Evolutionary conservation across 2,329 filamentous ascomycete species (phyloP), one percentile per base, ranked within the genome.

Genomic region (Exophiala sp.): DNA sequence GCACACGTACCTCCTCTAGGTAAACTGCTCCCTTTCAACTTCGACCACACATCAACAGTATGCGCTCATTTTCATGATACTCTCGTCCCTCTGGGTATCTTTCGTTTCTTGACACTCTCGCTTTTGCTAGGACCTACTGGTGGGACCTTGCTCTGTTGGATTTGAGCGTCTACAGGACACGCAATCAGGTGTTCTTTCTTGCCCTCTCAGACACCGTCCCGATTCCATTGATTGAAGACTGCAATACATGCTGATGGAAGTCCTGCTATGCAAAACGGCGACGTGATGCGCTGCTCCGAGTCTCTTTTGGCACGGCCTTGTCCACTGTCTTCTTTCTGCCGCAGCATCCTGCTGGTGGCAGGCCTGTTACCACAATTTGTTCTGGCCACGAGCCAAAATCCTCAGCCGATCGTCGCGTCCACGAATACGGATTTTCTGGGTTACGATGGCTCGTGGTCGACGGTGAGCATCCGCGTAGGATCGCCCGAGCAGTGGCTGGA

Each of bases 381-480:
- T 32, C 16, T 46, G 3, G 44, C 41, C 11, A 43, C 32, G 24
- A 41, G 36, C n/a, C n/a, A 44, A 16, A 29, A 44, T 10, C 54
- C 60, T 20, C 14, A 40, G 12, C 59, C 62, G 8, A 54, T 59
- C 34, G 57, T 59, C 34, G 55, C 50, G 45, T 56, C 57, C 14
- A 50, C 54, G 3, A 50, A 50, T 20, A 53, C 60, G 7, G 52
- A 59, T 51, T 64, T 60, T 47, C 42, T 65, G 18, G 63, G 62
- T n/a, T 63, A 64, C 52, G 66, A 68, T 60, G 66, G 66, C 5
- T 46, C 44, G 14, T 68, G 65, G 65, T 66, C 63, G 20, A 51
- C 65, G 52, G 51, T 66, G 33, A 62, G 51, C 21, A 64, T 68
- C 44, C 60, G 64, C 18, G 63, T 67, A 29, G 66, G 66, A 32